Evolutionary conservation across 2,329 filamentous ascomycete species (phyloP).

Genomic region (Lachnellula hyalina): DNA sequence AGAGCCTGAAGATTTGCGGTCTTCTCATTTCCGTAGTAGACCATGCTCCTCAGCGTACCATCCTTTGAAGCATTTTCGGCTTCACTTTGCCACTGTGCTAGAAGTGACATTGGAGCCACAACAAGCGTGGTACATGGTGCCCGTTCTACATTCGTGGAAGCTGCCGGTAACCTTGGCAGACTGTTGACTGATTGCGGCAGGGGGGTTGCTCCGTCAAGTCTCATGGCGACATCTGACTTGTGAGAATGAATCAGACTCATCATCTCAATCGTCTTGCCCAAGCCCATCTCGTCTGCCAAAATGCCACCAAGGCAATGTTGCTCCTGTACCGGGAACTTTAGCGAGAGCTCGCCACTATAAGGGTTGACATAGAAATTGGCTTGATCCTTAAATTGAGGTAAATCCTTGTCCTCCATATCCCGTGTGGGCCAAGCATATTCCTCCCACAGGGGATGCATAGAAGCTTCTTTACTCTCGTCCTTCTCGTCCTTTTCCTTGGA

Average conservation of each 20-base stretch:
- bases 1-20: slow-evolving; percentile 69
- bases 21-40: slow-evolving; percentile 93
- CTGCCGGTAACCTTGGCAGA: slow-evolving; percentile 57
- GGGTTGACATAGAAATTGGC: slow-evolving; percentile 89
- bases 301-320: slow-evolving; percentile 93
- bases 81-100: slow-evolving; percentile 97
- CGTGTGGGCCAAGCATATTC: slow-evolving; percentile 86
- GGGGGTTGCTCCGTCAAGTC: slow-evolving; percentile 30
- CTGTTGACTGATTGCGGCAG: slow-evolving; percentile 45
- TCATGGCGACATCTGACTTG: slow-evolving; percentile 49
- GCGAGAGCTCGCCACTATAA: slow-evolving; percentile 87
- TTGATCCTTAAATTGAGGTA: slow-evolving; percentile 61
- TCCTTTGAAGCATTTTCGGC: slow-evolving; percentile 82
- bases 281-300: slow-evolving; percentile 92
- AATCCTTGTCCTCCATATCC: slow-evolving; percentile 75
- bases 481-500: slow-evolving; percentile 81
- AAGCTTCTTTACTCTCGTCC: slow-evolving; percentile 60
- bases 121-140: slow-evolving; percentile 91
- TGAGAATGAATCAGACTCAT: slow-evolving; percentile 87
- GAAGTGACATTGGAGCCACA: slow-evolving; percentile 90
- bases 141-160: slow-evolving; percentile 50
- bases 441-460: slow-evolving; percentile 97
- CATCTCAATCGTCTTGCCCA: slow-evolving; percentile 99
- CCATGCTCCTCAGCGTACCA: slow-evolving; percentile 74
- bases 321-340: slow-evolving; percentile 89